Conservation (phyloP, 768 basidiomycete species). For the Albatrellus ellisii region DNA sequence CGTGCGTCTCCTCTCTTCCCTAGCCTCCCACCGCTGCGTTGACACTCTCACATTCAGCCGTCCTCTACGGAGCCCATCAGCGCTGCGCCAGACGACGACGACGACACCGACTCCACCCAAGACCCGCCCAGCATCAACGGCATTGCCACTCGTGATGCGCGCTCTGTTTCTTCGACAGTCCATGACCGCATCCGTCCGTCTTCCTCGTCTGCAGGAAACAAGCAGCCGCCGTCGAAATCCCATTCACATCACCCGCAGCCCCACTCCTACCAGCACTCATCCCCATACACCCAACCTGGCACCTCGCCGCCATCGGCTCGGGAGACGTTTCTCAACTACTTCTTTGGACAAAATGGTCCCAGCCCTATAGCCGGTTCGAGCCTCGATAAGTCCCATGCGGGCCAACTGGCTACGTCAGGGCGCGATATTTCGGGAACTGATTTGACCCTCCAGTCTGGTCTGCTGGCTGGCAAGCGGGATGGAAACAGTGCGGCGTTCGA, state of each 20-base stretch:
- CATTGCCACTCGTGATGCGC: conserved; percentile 30
- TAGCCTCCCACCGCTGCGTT: conserved; percentile 1
- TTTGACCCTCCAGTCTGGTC: conserved; percentile 35
- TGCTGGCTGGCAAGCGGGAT: conserved; percentile 62
- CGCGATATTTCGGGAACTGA: conserved; percentile 52
- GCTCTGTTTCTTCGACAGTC: conserved; percentile 65
- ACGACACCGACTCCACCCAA: conserved; percentile 49
- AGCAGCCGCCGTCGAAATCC: conserved; percentile 11
- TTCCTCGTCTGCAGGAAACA: conserved; percentile 22
- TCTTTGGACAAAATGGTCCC: conserved; percentile 86
- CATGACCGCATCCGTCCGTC: conserved; percentile 59
- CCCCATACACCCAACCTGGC: conserved; percentile 14
- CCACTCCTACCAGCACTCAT: conserved; percentile 3
- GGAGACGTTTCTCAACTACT: conserved; percentile 94
- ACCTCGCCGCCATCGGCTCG: conserved; percentile 39
- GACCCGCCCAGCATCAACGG: conserved; percentile 43
- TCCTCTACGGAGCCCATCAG: conserved; percentile 39
- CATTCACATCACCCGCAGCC: conserved; percentile 10
- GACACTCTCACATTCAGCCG: conserved; percentile 28
- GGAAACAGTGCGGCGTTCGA: conserved; percentile 82
- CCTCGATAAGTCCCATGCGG: conserved; percentile 23
- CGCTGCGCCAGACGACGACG: conserved; percentile 42
- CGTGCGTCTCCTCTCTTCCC: conserved; percentile 29
- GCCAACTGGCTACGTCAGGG: conserved; percentile 36
- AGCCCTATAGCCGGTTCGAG: conserved; percentile 54